A percentile compares a stretch with the other conserved stretches of the same genome.
phyloP scores from a whole-genome alignment of 305 asterid species.

The Fraxinus dipetala region DNA sequence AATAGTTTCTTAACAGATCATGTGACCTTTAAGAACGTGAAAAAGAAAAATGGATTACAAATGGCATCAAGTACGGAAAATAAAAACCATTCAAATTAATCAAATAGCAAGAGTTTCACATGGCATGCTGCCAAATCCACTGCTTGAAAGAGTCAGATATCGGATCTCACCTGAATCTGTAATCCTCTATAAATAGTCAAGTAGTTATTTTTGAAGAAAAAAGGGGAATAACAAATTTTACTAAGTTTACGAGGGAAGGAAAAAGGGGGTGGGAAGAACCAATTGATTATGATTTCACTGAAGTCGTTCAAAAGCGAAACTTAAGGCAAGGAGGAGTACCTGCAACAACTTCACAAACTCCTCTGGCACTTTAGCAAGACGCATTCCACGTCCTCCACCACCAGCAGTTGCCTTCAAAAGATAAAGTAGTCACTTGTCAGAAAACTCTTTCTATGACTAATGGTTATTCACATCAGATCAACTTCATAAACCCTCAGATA shows the following conservation, averaged over 20 bases:
- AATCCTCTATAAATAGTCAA: constrained; percentile 11
- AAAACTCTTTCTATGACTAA: constrained; percentile 5
- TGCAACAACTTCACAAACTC: constrained; percentile 95
- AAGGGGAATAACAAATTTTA: not conserved
- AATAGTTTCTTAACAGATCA: not conserved
- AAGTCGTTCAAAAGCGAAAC: constrained; percentile 2
- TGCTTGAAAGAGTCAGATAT: constrained; percentile 8
- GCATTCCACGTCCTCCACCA: constrained; percentile 99
- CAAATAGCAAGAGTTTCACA: constrained; percentile 8
- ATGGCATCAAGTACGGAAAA: constrained; percentile 9
- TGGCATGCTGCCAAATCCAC: constrained; percentile 1
- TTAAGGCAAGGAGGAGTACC: constrained; percentile 42
- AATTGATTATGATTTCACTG: not conserved
- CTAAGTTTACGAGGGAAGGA: not conserved
- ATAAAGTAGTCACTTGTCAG: constrained; percentile 23
- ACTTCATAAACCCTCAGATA: not conserved
- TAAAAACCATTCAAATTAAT: constrained; percentile 10
- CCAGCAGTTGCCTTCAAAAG: constrained; percentile 95
- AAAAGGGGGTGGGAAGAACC: not conserved
- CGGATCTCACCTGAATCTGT: constrained; percentile 7
- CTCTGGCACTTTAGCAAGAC: constrained; percentile 87
- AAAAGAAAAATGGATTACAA: constrained; percentile 1
- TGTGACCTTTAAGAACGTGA: constrained; percentile 1
- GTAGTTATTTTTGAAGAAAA: not conserved
- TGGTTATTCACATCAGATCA: not conserved